phyloP scores from a whole-genome alignment of 257 asterid species.

The Leptodermis oblonga region DNA sequence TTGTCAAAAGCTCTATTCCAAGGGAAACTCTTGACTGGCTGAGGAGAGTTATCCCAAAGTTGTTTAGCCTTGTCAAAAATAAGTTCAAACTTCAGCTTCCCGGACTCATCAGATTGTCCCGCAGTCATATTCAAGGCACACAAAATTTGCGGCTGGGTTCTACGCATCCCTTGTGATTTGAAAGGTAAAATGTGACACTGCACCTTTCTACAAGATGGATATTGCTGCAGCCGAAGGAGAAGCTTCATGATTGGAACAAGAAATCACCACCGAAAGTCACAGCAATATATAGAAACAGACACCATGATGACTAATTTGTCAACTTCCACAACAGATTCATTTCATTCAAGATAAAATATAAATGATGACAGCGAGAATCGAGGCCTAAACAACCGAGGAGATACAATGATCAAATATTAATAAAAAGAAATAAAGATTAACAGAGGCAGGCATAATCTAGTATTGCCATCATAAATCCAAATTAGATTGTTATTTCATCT shows the following conservation, averaged over 20 bases:
- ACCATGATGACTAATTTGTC: background rate
- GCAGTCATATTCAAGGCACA: conserved; percentile 67
- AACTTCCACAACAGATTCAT: background rate
- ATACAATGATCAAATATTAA: background rate
- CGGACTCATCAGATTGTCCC: conserved; percentile 49
- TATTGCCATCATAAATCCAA: background rate
- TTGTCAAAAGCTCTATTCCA: conserved; percentile 65
- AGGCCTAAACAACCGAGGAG: background rate
- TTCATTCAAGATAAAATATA: background rate
- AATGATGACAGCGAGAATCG: background rate
- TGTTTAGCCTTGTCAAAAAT: conserved; percentile 48
- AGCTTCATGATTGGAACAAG: background rate
- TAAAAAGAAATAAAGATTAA: background rate
- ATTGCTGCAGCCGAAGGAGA: conserved; percentile 36
- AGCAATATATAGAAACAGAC: background rate
- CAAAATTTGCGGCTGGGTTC: conserved; percentile 22
- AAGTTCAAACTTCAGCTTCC: conserved; percentile 31
- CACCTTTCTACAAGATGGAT: conserved; percentile 25
- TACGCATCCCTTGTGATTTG: conserved; percentile 31
- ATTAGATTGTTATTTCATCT: background rate
- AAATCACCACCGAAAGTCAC: background rate
- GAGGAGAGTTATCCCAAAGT: conserved; percentile 70
- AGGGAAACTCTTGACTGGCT: conserved; percentile 75
- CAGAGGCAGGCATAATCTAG: background rate
- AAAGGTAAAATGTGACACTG: conserved; percentile 29